Conservation (phyloP, 1,284 basidiomycete species). For the Apiotrichum porosum region DNA sequence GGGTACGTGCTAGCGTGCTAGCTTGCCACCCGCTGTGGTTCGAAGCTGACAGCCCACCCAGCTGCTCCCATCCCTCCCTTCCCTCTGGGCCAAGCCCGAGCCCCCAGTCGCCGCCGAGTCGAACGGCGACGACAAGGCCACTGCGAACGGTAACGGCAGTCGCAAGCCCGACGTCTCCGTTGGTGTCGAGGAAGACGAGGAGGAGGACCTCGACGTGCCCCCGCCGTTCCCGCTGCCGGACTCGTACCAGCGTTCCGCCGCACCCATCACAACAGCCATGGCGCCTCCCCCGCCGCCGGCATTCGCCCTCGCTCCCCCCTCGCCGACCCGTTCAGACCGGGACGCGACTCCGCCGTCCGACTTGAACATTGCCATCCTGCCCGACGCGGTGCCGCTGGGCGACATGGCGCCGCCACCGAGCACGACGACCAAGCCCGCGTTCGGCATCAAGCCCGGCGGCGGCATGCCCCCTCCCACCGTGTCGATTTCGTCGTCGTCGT, state of each 20-base stretch:
- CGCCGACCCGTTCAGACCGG: constrained; percentile 56
- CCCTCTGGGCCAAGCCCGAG: no score
- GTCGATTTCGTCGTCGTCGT: constrained; percentile 55
- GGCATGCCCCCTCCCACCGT: constrained; percentile 36
- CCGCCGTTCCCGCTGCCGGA: constrained; percentile 77
- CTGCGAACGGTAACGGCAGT: no score
- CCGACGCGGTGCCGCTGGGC: constrained; percentile 36
- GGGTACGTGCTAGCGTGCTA: no score
- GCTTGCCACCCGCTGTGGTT: no score
- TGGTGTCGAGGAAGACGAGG: constrained; percentile 50
- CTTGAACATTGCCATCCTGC: constrained; percentile 42
- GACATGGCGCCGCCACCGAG: constrained; percentile 41
- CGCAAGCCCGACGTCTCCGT: no score
- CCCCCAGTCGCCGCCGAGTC: neutral
- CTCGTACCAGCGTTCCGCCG: constrained; percentile 69
- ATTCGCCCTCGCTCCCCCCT: constrained; percentile 52
- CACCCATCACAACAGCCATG: constrained; percentile 25
- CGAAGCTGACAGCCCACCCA: no score
- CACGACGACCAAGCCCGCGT: constrained; percentile 35
- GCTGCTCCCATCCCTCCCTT: neutral
- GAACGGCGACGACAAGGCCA: constrained; percentile 37
- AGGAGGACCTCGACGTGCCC: constrained; percentile 63
- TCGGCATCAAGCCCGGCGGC: constrained; percentile 39
- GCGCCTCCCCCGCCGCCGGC: constrained; percentile 14
- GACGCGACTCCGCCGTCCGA: constrained; percentile 46